Base-by-base conservation (phyloP, 768 basidiomycete species). In the Tylopilus vinaceipallidus region DNA sequence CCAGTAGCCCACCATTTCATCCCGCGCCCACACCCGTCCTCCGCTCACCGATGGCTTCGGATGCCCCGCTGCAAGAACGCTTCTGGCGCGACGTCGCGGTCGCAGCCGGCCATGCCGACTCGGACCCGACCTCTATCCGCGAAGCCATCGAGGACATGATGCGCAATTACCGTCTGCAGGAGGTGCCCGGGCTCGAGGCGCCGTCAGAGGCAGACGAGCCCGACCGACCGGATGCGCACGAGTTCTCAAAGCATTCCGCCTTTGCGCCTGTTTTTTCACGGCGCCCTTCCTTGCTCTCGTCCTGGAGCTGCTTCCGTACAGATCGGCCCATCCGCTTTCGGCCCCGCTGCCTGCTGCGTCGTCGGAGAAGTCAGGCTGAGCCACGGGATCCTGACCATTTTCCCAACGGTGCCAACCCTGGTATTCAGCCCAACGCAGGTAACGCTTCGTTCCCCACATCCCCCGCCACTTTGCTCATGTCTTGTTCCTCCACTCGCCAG, bases 51-150 rank as follows among this genome's bases (percentile, higher is more conserved):
- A 64, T 65, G 63, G 17, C 56, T 34, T 22, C 45, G 7, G 53
- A 48, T 26, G 3, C 5, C 39, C 27, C 59, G 6, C 20, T 64
- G 20, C 59, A 46, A 6, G 59, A 61, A n/a, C 61, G 56, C 30
- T 65, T 61, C 27, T 65, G 63, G 63, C 55, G 53, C 43, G 56
- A 65, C 24, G 53, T 63, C 9, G 55, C 56, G 10, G 44, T 44
- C 5, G 59, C 37, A 10, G 36, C 41, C 11, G 53, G 49, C 4
- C 56, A 52, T 3, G 27, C 44, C 14, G 29, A 32, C 22, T 7
- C 49, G 17, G 59, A 57, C 30, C 58, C 61, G 12, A 29, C 14
- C 2, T 43, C 33, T 6, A 53, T 63, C 8, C 55, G 39, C 39
- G 56, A 63, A 23, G 59, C 64, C 8, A 19, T 65, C 37, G 39